Evolutionary conservation across 805 yeast species (phyloP), one percentile per base, ranked within the genome.

Genomic region (baker's yeast (Saccharomyces cerevisiae)): DNA sequence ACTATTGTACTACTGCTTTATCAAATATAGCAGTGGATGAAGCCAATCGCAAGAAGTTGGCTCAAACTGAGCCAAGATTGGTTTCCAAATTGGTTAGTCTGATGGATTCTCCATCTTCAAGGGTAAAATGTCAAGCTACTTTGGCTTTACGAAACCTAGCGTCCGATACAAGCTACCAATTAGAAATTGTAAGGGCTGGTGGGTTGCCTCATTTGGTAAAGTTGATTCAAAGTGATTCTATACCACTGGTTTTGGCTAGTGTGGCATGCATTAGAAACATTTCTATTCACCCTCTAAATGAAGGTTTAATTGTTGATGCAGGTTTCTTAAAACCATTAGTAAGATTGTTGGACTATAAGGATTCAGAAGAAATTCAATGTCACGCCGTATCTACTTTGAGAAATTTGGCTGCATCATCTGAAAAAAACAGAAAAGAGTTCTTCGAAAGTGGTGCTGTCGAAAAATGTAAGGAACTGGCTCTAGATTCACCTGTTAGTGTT

Each of bases 51-150:
- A 87, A 86, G 69, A 87, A 87, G 65, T 77, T 94, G 61, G 82
- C 97, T 2, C 85, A 89, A 57, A 88, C 96, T 4, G 98, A 94
- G 73, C 97, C 97, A 13, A 85, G 89, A 64, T 79, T 94, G 59
- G 97, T 94, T 11, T 76, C 85, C 57, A 94, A 89, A 68, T 79
- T 94, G 59, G 97, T 94, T 28, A 81, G 81, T 59, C 78, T 94
- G 60, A 92, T 94, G 98, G 95, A 89, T 67, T 87, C 96, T 2
- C 85, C 90, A 11, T 83, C 94, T 48, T 92, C 97, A 41, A 80
- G 98, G 62, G 97, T 94, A 36, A 97, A 94, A 73, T 94, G 99
- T 72, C 99, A 94, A 75, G 98, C 99, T 0, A 95, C 99, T 4
- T 77, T 94, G 58, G 99, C 98, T 1, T 78, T 94, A 61, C 82